Percentiles rank a stretch among this genome's conserved stretches.
Conservation (phyloP, 495 filamentous ascomycete genomes). For the Xylaria acuta region DNA sequence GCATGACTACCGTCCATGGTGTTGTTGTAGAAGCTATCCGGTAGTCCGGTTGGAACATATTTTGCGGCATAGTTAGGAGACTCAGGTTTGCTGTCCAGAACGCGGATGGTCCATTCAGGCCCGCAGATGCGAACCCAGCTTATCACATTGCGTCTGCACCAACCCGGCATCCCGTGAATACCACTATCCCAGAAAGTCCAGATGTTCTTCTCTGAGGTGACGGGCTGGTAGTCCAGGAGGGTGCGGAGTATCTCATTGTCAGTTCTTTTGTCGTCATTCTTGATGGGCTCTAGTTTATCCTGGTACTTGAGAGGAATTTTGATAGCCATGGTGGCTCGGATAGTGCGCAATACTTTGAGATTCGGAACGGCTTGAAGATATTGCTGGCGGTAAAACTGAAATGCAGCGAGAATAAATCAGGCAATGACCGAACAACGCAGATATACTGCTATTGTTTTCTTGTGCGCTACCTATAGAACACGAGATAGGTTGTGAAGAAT, state of each 20-base stretch:
- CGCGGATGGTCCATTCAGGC: slow-evolving; percentile 20
- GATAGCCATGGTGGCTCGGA: background rate
- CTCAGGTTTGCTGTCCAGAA: slow-evolving; percentile 5
- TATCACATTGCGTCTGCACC: slow-evolving; percentile 39
- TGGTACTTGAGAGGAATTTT: slow-evolving; percentile 12
- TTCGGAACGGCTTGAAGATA: background rate
- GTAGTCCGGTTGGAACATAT: slow-evolving; percentile 27
- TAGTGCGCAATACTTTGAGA: background rate
- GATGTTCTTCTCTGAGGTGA: slow-evolving; percentile 42
- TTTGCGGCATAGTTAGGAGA: slow-evolving; percentile 16
- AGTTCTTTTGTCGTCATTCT: slow-evolving; percentile 15
- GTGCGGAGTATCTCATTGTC: slow-evolving; percentile 12
- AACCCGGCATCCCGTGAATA: slow-evolving; percentile 35
- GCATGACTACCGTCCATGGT: slow-evolving; percentile 37
- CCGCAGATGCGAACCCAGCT: slow-evolving; percentile 22
- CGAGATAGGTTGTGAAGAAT: background rate
- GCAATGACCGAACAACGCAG: background rate
- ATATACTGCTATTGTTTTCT: background rate
- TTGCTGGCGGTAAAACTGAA: no score
- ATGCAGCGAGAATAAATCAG: background rate
- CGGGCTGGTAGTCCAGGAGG: slow-evolving; percentile 12
- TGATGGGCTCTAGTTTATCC: background rate
- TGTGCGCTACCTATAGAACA: background rate
- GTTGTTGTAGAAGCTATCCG: slow-evolving; percentile 33
- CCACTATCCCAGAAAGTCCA: slow-evolving; percentile 44